A percentile compares a stretch with the other conserved stretches of the same genome.
Evolutionary conservation across 345 rosid genomes (phyloP).

Genomic region (Linum trigynum): DNA sequence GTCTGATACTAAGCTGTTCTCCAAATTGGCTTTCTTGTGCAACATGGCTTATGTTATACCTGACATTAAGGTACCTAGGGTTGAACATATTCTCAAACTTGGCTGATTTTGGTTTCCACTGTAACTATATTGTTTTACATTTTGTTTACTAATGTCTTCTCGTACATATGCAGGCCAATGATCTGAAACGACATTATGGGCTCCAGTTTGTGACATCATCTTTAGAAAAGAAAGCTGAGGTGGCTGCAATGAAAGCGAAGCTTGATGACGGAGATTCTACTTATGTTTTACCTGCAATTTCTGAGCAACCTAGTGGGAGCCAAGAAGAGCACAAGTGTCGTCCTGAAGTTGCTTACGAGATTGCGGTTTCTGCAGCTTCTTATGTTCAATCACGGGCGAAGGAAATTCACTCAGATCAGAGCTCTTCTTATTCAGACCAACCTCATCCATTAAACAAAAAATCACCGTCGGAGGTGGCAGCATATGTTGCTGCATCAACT

Average conservation of each 20-base stretch:
- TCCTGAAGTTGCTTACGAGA: constrained; percentile 55
- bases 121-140: not conserved
- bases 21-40: constrained; percentile 74
- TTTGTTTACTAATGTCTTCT: too few relatives aligned
- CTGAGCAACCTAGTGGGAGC: constrained; percentile 6
- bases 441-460: too few relatives aligned
- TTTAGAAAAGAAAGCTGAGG: constrained; percentile 65
- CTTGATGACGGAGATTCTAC: constrained; percentile 40
- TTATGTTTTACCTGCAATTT: constrained; percentile 17
- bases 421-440: constrained; percentile 13
- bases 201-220: constrained; percentile 75
- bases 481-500: constrained; percentile 65
- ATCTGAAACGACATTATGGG: constrained; percentile 51
- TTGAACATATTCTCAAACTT: too few relatives aligned
- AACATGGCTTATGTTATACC: constrained; percentile 83
- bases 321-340: constrained; percentile 21
- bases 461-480: constrained; percentile 64
- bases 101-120: too few relatives aligned
- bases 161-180: constrained; percentile 31
- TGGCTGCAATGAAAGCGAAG: constrained; percentile 41
- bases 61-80: constrained; percentile 36
- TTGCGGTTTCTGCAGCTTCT: constrained; percentile 91
- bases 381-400: constrained; percentile 53
- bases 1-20: constrained; percentile 58
- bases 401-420: constrained; percentile 23